Base-by-base conservation (phyloP, 768 basidiomycete species). In the Rhodotorula diobovata region DNA sequence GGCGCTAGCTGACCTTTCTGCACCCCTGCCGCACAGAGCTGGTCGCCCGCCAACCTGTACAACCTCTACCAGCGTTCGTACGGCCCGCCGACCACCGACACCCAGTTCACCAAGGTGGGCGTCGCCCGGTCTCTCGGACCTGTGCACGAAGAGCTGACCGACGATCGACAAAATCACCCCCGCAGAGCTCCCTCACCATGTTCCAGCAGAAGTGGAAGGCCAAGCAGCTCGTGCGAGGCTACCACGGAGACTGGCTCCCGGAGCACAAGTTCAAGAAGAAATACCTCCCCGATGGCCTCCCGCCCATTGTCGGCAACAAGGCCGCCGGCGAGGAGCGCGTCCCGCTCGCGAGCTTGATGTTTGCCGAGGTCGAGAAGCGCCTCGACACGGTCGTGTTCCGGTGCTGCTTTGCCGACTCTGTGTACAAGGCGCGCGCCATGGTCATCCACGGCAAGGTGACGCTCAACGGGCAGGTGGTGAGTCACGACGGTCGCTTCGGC, bases 311-410 rank as follows among this genome's bases (percentile, higher is more conserved):
- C 80, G 73, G 79, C 78, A 0, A 81, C 80, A 35, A 78, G 90
- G 70, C 84, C 83, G 61, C 86, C 84, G 71, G 90, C 85, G 61
- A 68, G 63, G 30, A 30, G 11, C 65, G 72, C 85, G 87, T 93
- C 28, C 96, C 96, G 11, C 89, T 98, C 25, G 92, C 91, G 61
- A 93, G 90, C 79, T 85, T 99, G 85, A 94, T 98, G 90, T 90
- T 94, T 80, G 80, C 86, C 1, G 92, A 97, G 81, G 85, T 98
- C n/a, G 96, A 99, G 84, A 85, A 93, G 79, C 81, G 96, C 80
- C 85, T 99, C 79, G 96, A 99, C 78, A 88, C 92, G 56, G 86
- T 97, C 79, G 81, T 98, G 61, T 98, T 97, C 81, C 84, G 94
- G 59, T 86, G 86, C 66, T 95, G 94, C 79, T 88, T 98, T 75